Conservation (phyloP, 106 monocot species). For the Dendrobium chrysotoxum region DNA sequence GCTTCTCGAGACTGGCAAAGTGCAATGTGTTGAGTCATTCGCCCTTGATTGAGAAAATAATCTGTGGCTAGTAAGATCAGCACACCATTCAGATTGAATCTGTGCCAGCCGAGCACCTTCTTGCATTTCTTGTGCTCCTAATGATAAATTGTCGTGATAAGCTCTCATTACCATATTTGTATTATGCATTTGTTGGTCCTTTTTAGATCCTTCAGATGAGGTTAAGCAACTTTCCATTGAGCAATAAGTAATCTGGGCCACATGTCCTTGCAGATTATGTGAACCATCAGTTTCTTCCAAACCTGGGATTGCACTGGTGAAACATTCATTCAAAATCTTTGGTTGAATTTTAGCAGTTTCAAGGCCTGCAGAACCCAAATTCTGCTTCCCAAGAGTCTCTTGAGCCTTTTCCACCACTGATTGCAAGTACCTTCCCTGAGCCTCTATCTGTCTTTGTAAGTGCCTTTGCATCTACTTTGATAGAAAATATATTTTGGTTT, state of each 20-base stretch:
- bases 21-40: slow-evolving; percentile 13
- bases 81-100: slow-evolving; percentile 20
- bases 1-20: slow-evolving; percentile 15
- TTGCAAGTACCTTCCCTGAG: slow-evolving; percentile 87
- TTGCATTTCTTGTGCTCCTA: slow-evolving; percentile 1
- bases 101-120: slow-evolving; percentile 10
- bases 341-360: slow-evolving; percentile 66
- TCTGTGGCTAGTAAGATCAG: slow-evolving; percentile 16
- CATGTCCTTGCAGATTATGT: slow-evolving; percentile 24
- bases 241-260: slow-evolving; percentile 39
- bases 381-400: slow-evolving; percentile 74
- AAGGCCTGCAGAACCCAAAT: slow-evolving; percentile 35
- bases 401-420: slow-evolving; percentile 89
- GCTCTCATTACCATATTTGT: slow-evolving; percentile 21
- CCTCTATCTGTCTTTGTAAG: slow-evolving; percentile 78
- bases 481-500: background rate
- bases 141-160: slow-evolving; percentile 14
- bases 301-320: slow-evolving; percentile 23
- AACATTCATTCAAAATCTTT: slow-evolving; percentile 55
- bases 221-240: slow-evolving; percentile 82
- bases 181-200: slow-evolving; percentile 38
- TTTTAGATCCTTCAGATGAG: slow-evolving; percentile 48
- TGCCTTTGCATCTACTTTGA: slow-evolving; percentile 68
- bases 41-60: slow-evolving; percentile 11
- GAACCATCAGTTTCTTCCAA: slow-evolving; percentile 25